Percentiles rank a stretch among this genome's conserved stretches.
Evolutionary conservation across 2,329 filamentous ascomycete genomes (phyloP).

Genomic region (Alternaria triticimaculans): DNA sequence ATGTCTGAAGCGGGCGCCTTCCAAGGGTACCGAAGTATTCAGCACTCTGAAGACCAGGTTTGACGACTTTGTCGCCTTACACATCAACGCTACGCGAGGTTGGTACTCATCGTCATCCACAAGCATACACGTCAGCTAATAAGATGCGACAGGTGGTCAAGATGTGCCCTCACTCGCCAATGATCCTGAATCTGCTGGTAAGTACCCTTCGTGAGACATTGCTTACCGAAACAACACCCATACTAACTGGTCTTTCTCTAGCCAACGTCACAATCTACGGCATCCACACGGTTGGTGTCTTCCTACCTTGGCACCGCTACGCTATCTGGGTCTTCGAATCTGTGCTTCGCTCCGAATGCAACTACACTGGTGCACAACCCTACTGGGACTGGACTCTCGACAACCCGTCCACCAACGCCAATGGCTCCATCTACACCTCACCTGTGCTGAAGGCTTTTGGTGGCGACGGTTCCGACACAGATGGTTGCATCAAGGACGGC

Average conservation of each 20-base stretch:
- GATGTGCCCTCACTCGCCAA: background rate
- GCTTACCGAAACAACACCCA: background rate
- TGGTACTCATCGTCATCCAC: background rate
- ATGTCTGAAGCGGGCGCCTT: background rate
- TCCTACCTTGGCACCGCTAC: background rate
- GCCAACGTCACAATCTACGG: background rate
- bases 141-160: background rate
- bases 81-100: background rate
- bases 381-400: background rate
- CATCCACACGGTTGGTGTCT: background rate
- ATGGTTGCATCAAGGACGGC: background rate
- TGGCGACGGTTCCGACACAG: background rate
- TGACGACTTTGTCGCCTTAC: background rate
- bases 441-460: background rate
- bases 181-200: background rate
- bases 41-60: background rate
- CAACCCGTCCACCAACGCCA: background rate
- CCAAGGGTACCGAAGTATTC: background rate
- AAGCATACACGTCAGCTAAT: background rate
- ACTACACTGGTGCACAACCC: background rate
- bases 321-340: background rate
- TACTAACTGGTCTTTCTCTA: background rate
- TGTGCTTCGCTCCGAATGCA: background rate
- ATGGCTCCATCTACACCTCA: background rate
- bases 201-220: background rate